Percentiles rank a stretch among this genome's conserved stretches.
These are phyloP conservation scores for Dryas octopetala DNA, from an alignment of 306 rosid genomes.

Conservation along the genomic window DNA sequence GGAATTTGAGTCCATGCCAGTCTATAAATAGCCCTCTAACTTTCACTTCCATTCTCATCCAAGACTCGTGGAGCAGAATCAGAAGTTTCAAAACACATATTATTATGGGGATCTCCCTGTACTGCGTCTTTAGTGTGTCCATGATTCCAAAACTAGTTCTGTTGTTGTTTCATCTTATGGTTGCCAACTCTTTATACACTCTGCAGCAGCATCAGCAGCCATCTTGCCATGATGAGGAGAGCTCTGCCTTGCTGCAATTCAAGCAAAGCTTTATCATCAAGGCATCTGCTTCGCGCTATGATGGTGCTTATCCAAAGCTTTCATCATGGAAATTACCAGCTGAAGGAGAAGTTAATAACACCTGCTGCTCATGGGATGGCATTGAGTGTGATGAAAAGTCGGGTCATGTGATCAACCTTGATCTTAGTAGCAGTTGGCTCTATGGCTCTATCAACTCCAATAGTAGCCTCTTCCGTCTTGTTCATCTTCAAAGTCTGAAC, in stretches of 20 bases:
- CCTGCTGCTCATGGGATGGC: conserved; percentile 21
- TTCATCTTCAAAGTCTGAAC: conserved; percentile 16
- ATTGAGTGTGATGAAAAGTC: conserved; percentile 19
- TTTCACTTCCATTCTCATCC: too few species aligned
- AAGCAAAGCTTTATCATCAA: conserved; percentile 12
- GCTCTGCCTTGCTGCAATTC: conserved; percentile 2
- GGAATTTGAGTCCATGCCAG: too few species aligned
- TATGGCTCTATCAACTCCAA: conserved; percentile 15
- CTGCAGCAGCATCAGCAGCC: neutral
- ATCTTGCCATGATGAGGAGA: conserved; percentile 17
- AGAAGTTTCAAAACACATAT: too few species aligned
- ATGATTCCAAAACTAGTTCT: neutral
- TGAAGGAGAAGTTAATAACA: neutral
- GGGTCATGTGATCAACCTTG: conserved; percentile 1
- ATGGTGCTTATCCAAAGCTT: conserved; percentile 4
- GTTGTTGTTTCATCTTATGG: too few species aligned
- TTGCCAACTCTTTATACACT: neutral
- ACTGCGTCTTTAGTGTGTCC: conserved; percentile 13
- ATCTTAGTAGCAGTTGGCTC: conserved; percentile 24
- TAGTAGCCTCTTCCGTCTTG: conserved; percentile 17
- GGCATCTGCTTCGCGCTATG: neutral
- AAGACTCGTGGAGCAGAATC: too few species aligned
- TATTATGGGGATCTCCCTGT: too few species aligned
- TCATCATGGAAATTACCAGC: conserved; percentile 3
- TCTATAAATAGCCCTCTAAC: too few species aligned